Evolutionary conservation across 176 grass and related monocot species (phyloP).

Genomic region (Bothriochloa decipiens): DNA sequence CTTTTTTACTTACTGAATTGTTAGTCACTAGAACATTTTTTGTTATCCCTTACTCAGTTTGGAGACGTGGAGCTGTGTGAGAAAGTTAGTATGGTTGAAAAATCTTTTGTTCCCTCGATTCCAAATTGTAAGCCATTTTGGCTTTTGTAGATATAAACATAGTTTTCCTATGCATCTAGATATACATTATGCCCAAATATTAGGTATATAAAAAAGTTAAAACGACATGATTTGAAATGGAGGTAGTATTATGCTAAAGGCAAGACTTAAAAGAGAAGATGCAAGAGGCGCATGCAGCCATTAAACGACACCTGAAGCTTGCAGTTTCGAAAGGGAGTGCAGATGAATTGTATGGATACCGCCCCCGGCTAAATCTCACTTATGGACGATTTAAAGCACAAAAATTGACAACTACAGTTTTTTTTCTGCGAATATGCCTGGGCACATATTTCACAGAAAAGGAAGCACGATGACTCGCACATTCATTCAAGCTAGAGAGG

Average conservation of each 20-base stretch:
- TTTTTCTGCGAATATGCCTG: not conserved
- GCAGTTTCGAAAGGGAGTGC: too few relatives aligned
- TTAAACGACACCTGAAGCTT: not conserved
- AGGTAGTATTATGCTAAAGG: not conserved
- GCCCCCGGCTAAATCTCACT: not conserved
- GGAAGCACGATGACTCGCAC: not conserved
- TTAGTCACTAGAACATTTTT: not conserved
- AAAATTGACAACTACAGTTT: not conserved
- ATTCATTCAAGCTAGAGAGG: not conserved
- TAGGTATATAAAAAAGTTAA: not conserved
- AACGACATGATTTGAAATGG: not conserved
- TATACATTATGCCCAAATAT: not conserved
- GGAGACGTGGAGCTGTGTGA: not conserved
- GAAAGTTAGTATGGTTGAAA: not conserved
- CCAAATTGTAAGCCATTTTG: not conserved
- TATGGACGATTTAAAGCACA: not conserved
- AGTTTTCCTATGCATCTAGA: not conserved
- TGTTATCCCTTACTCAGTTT: not conserved
- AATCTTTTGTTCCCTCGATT: not conserved
- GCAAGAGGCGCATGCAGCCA: not conserved
- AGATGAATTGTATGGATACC: too few relatives aligned
- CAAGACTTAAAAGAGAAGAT: not conserved
- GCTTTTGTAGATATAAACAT: not conserved
- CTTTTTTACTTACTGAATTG: not conserved
- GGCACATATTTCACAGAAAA: not conserved